Conservation (phyloP, 176 grass and related monocot genomes). For the Calamus simplicifolius region DNA sequence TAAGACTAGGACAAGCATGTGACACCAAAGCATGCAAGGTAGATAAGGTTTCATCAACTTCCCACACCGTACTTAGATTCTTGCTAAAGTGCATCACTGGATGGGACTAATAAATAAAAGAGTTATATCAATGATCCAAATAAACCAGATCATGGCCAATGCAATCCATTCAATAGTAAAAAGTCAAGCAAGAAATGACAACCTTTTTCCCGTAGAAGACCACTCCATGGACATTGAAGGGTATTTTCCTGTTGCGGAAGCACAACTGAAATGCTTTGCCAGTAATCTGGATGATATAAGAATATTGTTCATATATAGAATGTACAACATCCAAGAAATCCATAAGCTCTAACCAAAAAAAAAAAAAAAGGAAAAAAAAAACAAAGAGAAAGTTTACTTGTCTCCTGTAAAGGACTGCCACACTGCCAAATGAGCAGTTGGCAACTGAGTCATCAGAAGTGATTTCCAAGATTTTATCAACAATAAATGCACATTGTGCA, state of each 20-base stretch:
- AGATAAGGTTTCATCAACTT: no score
- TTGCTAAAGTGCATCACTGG: background rate
- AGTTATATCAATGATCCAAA: background rate
- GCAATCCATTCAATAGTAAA: background rate
- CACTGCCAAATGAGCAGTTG: constrained; percentile 42
- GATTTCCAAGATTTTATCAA: constrained; percentile 93
- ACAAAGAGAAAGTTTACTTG: constrained; percentile 43
- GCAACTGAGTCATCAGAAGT: constrained; percentile 40
- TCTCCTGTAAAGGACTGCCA: constrained; percentile 83
- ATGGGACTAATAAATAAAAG: no score
- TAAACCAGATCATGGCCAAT: background rate
- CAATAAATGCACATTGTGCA: constrained; percentile 91
- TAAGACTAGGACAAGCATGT: no score
- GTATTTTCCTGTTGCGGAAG: constrained; percentile 96
- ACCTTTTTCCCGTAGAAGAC: constrained; percentile 99
- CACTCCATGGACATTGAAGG: constrained; percentile 89
- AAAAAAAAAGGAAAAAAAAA: background rate
- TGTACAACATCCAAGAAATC: no score
- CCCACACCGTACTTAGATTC: no score
- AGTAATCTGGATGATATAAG: constrained; percentile 49
- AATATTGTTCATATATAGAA: constrained; percentile 3
- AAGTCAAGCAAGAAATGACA: background rate
- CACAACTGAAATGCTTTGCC: constrained; percentile 87
- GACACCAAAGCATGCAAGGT: no score
- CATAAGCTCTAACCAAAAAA: background rate